Conservation (phyloP, 768 basidiomycete genomes). For the Calocera cornea region DNA sequence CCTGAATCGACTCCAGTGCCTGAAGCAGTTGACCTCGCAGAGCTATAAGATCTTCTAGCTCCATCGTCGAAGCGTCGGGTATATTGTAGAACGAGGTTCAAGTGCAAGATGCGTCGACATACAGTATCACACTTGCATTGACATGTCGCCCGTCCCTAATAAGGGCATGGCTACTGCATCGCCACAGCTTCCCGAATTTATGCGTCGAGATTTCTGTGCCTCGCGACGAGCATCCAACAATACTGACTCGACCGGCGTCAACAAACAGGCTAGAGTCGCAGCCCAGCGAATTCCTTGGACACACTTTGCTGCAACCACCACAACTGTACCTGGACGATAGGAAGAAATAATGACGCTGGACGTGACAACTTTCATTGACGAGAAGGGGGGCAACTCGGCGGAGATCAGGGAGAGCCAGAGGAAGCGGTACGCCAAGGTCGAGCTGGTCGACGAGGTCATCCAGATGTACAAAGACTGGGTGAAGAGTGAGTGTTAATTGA, state of each 20-base stretch:
- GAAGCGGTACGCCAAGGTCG: slow-evolving; percentile 77
- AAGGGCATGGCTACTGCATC: neutral
- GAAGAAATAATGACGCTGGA: slow-evolving; percentile 60
- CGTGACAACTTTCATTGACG: slow-evolving; percentile 64
- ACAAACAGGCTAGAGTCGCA: neutral
- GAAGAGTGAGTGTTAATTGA: slow-evolving; percentile 51
- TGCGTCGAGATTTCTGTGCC: slow-evolving; percentile 3
- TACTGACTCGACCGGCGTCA: slow-evolving; percentile 3
- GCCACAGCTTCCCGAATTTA: neutral
- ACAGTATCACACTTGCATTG: too few relatives aligned
- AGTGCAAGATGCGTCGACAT: neutral
- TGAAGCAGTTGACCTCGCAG: neutral
- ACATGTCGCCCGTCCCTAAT: neutral
- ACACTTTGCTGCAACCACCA: neutral
- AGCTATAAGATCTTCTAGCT: neutral
- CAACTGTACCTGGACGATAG: neutral
- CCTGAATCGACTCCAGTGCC: neutral
- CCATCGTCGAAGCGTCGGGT: neutral
- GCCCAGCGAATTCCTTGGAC: neutral
- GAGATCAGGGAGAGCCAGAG: slow-evolving; percentile 84
- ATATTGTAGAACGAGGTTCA: neutral
- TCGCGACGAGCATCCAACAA: slow-evolving; percentile 2
- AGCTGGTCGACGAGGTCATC: slow-evolving; percentile 88
- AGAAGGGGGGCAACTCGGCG: slow-evolving; percentile 83
- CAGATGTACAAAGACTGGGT: slow-evolving; percentile 89